These are phyloP conservation scores for Solanum chiquidenum DNA, from an alignment of 257 asterid species.

Conservation along the genomic window DNA sequence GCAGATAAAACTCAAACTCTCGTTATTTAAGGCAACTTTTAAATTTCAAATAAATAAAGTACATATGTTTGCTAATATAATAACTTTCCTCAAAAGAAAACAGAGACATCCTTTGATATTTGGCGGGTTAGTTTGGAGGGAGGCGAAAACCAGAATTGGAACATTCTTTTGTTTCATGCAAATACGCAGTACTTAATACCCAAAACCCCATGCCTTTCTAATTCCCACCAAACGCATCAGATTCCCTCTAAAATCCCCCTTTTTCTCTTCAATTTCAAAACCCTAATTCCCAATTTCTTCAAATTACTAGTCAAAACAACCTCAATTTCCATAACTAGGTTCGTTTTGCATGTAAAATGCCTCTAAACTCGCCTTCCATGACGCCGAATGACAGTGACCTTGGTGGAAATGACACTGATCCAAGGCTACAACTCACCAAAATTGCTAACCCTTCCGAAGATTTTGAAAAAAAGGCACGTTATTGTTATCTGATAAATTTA, in stretches of 20 bases:
- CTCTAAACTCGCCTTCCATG: neutral
- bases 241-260: neutral
- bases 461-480: constrained; percentile 34
- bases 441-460: constrained; percentile 43
- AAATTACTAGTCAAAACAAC: neutral
- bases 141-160: neutral
- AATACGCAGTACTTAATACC: neutral
- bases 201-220: neutral
- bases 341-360: constrained; percentile 4
- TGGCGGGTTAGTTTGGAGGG: neutral
- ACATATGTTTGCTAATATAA: neutral
- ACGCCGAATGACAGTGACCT: neutral
- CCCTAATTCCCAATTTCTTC: constrained; percentile 1
- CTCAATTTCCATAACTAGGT: neutral
- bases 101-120: neutral
- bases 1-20: neutral
- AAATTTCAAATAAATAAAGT: neutral
- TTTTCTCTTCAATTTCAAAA: neutral
- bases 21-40: too few species aligned
- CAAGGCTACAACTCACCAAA: constrained; percentile 33
- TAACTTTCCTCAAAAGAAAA: neutral
- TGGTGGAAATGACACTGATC: constrained; percentile 16
- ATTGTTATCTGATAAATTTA: neutral
- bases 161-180: neutral
- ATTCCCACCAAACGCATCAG: neutral